Evolutionary conservation across 2,329 filamentous ascomycete genomes (phyloP).

Genomic region (Clathrospora elynae): DNA sequence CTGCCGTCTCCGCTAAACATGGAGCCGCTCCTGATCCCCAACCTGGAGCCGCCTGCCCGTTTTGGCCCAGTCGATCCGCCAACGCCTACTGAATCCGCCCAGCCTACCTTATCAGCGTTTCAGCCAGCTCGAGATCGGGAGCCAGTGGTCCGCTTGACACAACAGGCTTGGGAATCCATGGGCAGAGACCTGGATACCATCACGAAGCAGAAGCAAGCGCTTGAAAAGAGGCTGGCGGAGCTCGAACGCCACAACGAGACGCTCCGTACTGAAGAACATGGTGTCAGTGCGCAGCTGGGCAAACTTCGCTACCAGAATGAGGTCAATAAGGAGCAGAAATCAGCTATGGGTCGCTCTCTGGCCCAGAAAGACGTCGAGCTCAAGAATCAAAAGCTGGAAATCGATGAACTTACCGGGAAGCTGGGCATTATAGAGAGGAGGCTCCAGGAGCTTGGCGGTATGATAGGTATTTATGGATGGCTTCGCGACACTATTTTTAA

Average conservation of each 20-base stretch:
- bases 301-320: slow-evolving; percentile 25
- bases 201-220: slow-evolving; percentile 7
- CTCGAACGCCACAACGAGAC: neutral
- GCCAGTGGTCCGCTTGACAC: slow-evolving; percentile 10
- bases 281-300: slow-evolving; percentile 11
- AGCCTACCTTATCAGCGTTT: neutral
- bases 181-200: slow-evolving; percentile 1
- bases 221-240: slow-evolving; percentile 9
- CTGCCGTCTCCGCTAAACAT: neutral
- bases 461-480: neutral
- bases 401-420: slow-evolving; percentile 11
- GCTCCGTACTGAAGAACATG: slow-evolving; percentile 1
- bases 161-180: slow-evolving; percentile 12
- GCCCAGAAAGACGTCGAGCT: slow-evolving; percentile 22
- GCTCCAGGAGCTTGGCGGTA: neutral
- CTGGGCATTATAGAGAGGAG: neutral
- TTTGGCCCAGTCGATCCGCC: slow-evolving; percentile 8
- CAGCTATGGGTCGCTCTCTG: slow-evolving; percentile 24
- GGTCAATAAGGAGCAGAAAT: slow-evolving; percentile 22
- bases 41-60: neutral
- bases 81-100: slow-evolving; percentile 8
- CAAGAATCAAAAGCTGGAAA: slow-evolving; percentile 22
- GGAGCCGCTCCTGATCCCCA: neutral
- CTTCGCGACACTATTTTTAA: neutral
- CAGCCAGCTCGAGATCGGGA: neutral